Conservation (phyloP, 768 basidiomycete species). For the Tremella mesenterica region DNA sequence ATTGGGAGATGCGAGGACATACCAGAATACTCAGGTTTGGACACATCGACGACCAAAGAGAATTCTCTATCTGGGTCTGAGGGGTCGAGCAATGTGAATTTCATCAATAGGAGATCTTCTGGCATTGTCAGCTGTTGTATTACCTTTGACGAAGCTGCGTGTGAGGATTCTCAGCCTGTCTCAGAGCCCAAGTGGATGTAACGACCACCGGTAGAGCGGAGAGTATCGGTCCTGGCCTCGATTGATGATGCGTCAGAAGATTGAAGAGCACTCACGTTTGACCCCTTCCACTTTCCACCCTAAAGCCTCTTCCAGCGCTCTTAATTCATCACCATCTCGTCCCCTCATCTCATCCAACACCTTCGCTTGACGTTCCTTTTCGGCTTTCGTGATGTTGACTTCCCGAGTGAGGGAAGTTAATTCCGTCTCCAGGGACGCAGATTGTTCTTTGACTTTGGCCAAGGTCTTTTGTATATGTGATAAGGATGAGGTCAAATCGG, state of each 20-base stretch:
- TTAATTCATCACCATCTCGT: constrained; percentile 53
- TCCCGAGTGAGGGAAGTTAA: constrained; percentile 18
- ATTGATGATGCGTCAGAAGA: no score
- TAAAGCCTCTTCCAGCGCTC: constrained; percentile 53
- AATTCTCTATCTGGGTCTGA: constrained; percentile 57
- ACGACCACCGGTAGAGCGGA: no score
- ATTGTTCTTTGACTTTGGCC: constrained; percentile 52
- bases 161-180: no score
- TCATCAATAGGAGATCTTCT: constrained; percentile 59
- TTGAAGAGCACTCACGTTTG: constrained; percentile 46
- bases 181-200: no score
- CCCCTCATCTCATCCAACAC: constrained; percentile 54
- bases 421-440: constrained; percentile 29
- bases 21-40: constrained; percentile 60
- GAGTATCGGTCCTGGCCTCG: no score
- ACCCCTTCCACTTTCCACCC: constrained; percentile 70
- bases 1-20: constrained; percentile 16
- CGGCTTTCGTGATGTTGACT: constrained; percentile 45
- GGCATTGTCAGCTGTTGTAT: neutral
- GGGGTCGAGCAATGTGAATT: constrained; percentile 61
- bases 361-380: constrained; percentile 59
- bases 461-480: constrained; percentile 61
- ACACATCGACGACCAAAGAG: constrained; percentile 67
- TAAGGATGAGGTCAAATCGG: constrained; percentile 58
- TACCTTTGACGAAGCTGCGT: no score